These are phyloP conservation scores for Pleurotus djamor DNA, from an alignment of 768 basidiomycete species.

Conservation along the genomic window DNA sequence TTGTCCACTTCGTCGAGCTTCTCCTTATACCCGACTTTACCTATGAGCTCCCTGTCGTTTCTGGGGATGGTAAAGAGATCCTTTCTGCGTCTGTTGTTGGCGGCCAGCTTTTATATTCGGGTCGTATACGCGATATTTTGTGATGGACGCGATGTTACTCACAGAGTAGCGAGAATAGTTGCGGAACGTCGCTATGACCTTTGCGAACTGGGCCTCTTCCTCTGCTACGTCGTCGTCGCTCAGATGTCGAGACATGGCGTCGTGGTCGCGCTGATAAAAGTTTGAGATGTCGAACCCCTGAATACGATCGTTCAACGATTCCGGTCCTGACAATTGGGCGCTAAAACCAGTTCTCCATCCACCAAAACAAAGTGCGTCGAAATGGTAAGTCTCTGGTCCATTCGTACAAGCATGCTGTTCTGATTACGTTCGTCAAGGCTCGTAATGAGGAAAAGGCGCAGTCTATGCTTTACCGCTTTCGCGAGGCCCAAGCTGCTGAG, in stretches of 20 bases:
- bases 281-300: background rate
- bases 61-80: slow-evolving; percentile 71
- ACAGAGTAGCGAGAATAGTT: slow-evolving; percentile 79
- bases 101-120: slow-evolving; percentile 34
- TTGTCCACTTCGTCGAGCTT: slow-evolving; percentile 80
- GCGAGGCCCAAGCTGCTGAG: slow-evolving; percentile 95
- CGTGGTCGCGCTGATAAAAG: background rate
- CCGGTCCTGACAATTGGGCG: background rate
- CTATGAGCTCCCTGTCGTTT: slow-evolving; percentile 68
- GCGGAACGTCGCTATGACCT: slow-evolving; percentile 73
- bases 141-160: slow-evolving; percentile 15
- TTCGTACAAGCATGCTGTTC: background rate
- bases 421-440: slow-evolving; percentile 48
- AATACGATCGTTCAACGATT: background rate
- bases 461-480: slow-evolving; percentile 93
- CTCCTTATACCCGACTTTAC: slow-evolving; percentile 67
- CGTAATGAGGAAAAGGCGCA: slow-evolving; percentile 99
- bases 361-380: background rate
- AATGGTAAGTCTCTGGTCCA: background rate
- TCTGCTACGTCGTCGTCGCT: slow-evolving; percentile 25
- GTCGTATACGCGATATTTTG: slow-evolving; percentile 10
- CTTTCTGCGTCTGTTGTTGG: slow-evolving; percentile 66
- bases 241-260: background rate
- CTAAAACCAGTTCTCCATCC: background rate
- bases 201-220: slow-evolving; percentile 72